Evolutionary conservation across 352 stramenopile species (phyloP), one percentile per base, ranked within the genome.

Genomic region (Phytophthora pinifolia): DNA sequence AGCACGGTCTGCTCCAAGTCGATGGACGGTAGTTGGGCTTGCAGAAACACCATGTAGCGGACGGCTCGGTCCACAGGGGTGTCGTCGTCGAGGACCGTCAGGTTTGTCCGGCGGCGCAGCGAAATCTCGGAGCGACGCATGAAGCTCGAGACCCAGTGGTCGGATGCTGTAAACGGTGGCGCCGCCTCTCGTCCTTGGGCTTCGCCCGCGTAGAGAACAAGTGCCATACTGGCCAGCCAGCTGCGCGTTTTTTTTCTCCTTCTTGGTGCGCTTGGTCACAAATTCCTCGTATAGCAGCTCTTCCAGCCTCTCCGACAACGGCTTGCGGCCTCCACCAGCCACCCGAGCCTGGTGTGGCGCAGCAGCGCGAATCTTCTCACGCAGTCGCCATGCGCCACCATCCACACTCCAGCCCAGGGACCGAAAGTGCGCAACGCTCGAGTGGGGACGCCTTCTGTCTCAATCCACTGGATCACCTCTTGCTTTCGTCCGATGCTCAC

Each of bases 131-230:
- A 69, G 34, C 54, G 44, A 27, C 29, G 33, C 54, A 74, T 70
- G 14, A 70, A 61, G 6, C 41, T 14, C 12, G 54, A 35, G 29
- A 70, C 45, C 46, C 60, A 70, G 39, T 66, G 62, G 51, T 57
- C 41, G 2, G 63, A 65, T 6, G 54, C 47, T 13, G 45, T 51
- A 30, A 67, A 62, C 17, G 46, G 30, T 30, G 27, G 43, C 30
- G 30, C 17, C 15, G 43, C 8, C 31, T 50, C 29, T 29, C 43
- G 30, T 20, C 30, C 30, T 10, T n/a, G 30, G 9, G 15, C 12
- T 39, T 50, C 43, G 9, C 31, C 42, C 8, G 43, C 30, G 30
- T 50, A 50, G 15, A 50, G 43, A n/a, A 15, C 2, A 20, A 50
- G 30, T 10, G 30, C 46, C 37, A 59, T 58, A 17, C 6, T 4